phyloP scores from a whole-genome alignment of 768 basidiomycete genomes.

The Hericium coralloides region DNA sequence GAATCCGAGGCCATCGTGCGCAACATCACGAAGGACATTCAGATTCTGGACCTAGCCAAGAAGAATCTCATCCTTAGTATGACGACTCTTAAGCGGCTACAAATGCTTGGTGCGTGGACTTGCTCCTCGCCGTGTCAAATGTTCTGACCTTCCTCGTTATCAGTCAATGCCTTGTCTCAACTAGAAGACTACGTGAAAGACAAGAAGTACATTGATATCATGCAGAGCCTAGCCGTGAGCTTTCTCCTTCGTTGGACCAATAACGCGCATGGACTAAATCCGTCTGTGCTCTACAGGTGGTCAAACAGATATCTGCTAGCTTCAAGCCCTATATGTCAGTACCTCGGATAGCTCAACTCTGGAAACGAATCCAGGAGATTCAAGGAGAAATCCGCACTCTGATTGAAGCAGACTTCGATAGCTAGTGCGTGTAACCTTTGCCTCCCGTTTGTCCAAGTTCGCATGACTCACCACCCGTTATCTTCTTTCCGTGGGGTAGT shows the following conservation, averaged over 20 bases:
- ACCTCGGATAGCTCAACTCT: conserved; percentile 66
- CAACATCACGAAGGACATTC: conserved; percentile 94
- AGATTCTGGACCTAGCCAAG: conserved; percentile 88
- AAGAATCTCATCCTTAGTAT: conserved; percentile 86
- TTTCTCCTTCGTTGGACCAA: neutral
- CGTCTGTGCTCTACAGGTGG: conserved; percentile 43
- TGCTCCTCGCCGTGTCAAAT: neutral
- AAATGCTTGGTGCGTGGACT: conserved; percentile 75
- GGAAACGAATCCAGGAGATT: conserved; percentile 70
- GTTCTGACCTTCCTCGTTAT: neutral
- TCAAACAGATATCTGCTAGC: conserved; percentile 73
- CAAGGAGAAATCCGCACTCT: conserved; percentile 76
- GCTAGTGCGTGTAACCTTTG: conserved; percentile 55
- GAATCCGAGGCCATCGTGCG: conserved; percentile 95
- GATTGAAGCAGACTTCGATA: conserved; percentile 86
- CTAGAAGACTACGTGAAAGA: conserved; percentile 72
- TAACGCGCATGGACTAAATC: neutral
- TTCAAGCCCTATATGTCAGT: conserved; percentile 79
- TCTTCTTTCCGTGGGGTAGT: conserved; percentile 28
- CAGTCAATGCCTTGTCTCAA: conserved; percentile 78
- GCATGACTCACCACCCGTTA: neutral
- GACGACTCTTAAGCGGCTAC: conserved; percentile 81
- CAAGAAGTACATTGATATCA: conserved; percentile 74
- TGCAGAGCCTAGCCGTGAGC: conserved; percentile 69
- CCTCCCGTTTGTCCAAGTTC: neutral